Conservation (phyloP, 352 stramenopile genomes). For the Phytophthora fragariaefolia region DNA sequence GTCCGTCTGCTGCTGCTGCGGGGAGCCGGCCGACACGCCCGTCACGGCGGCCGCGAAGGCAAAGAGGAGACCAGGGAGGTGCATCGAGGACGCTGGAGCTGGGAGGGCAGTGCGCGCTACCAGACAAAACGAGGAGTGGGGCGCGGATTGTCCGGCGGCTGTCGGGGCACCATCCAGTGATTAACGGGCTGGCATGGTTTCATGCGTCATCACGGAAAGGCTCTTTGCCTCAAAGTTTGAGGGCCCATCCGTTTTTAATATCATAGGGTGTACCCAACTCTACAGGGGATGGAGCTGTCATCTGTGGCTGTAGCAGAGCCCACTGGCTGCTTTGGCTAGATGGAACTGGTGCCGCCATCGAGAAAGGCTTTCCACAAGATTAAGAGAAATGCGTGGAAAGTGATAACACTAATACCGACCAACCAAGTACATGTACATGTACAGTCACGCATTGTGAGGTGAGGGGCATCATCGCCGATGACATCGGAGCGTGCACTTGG, state of each 20-base stretch:
- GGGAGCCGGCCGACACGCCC: constrained; percentile 21
- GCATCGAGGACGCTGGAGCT: constrained; percentile 27
- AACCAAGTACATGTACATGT: too few relatives aligned
- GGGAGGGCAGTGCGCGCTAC: not conserved
- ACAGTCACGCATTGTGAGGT: too few relatives aligned
- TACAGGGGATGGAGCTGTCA: constrained; percentile 28
- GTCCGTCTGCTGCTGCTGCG: constrained; percentile 18
- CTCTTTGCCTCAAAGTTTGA: too few relatives aligned
- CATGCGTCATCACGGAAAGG: not conserved
- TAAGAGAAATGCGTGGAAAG: not conserved
- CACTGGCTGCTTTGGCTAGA: not conserved
- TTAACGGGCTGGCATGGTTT: not conserved
- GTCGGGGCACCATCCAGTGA: constrained; percentile 1
- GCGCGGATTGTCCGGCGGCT: constrained; percentile 2
- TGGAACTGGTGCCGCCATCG: not conserved
- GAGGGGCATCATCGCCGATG: too few relatives aligned
- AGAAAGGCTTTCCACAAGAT: not conserved
- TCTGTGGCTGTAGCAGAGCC: constrained; percentile 4
- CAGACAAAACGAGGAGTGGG: constrained; percentile 24
- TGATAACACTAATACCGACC: too few relatives aligned
- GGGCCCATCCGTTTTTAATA: constrained; percentile 30
- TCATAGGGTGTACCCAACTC: constrained; percentile 30
- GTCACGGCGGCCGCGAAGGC: constrained; percentile 27
- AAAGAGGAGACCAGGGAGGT: constrained; percentile 28
- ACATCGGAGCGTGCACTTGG: too few relatives aligned